Base-by-base conservation (phyloP, 1,284 basidiomycete species). In the Ustilago curta region DNA sequence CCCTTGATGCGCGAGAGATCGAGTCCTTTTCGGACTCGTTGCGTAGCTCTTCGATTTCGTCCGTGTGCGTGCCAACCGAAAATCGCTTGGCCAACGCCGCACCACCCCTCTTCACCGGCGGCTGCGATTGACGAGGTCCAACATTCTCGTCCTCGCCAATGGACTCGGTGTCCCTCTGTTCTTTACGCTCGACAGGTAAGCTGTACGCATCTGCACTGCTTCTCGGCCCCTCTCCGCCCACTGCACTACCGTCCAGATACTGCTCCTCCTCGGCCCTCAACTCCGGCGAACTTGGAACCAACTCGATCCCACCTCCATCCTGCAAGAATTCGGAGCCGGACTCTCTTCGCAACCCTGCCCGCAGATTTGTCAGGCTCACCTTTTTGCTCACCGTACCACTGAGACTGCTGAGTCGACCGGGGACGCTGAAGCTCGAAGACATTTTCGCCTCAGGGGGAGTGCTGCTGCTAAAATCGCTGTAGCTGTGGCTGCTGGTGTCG, bases 141-240 rank as follows among this genome's bases (percentile, higher is more conserved):
- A 9, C 18, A 12, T 8, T 8, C 31, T 32, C 31, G 6, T 32
- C 31, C 31, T 32, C 31, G 11, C 31, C 31, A 32, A 4, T 3
- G 27, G 27, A 7, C 31, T 32, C 12, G 6, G 31, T 8, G 11
- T 8, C 6, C 8, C 31, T 32, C 31, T 32, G 31, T 8, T 27
- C 27, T 27, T 27, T 7, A 7, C 27, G 4, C 3, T 27, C 27
- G 3, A 27, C 27, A 7, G 27, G 27, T 27, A 27, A 27, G 29
- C 60, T 56, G 39, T 73, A 73, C 16, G 49, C 49, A 42, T 73
- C 70, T 1, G 70, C 70, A 29, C 70, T 73, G 48, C 70, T 73
- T 4, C 65, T 31, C 3, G 64, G 64, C 0, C 50, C 64, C 21
- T 67, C 53, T 23, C 32, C 18, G 21, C 55, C 23, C 14, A 52